phyloP scores from a whole-genome alignment of 495 filamentous ascomycete genomes.

The Xylaria longipes region DNA sequence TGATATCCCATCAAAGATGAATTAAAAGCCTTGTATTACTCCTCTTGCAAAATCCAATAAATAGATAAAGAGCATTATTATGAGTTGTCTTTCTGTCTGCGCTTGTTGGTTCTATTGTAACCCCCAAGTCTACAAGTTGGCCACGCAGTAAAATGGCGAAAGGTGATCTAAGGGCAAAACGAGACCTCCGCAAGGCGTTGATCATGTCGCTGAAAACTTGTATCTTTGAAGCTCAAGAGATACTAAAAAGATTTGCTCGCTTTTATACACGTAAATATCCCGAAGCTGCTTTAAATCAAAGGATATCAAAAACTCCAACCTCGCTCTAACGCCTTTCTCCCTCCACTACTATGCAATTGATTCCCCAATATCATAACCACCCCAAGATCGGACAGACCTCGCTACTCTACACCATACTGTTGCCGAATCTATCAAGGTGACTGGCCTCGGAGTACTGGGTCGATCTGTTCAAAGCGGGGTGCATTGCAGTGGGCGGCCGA shows the following conservation, averaged over 20 bases:
- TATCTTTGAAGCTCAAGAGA: conserved; percentile 13
- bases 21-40: too few species aligned
- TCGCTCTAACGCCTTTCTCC: conserved; percentile 32
- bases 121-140: neutral
- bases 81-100: neutral
- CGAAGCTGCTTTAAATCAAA: conserved; percentile 26
- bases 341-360: conserved; percentile 11
- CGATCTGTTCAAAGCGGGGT: conserved; percentile 50
- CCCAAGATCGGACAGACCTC: neutral
- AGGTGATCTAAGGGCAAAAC: neutral
- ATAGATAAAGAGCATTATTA: too few species aligned
- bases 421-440: conserved; percentile 37
- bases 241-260: neutral
- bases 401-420: conserved; percentile 26
- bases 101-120: neutral
- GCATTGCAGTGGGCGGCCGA: conserved; percentile 57
- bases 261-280: conserved; percentile 29
- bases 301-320: conserved; percentile 28
- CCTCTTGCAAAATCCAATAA: too few species aligned
- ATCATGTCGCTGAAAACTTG: conserved; percentile 6
- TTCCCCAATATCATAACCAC: neutral
- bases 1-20: too few species aligned
- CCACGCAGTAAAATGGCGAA: neutral
- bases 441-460: conserved; percentile 55
- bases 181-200: neutral